Evolutionary conservation across 176 grass and related monocot species (phyloP).

Genomic region (Calamus simplicifolius): DNA sequence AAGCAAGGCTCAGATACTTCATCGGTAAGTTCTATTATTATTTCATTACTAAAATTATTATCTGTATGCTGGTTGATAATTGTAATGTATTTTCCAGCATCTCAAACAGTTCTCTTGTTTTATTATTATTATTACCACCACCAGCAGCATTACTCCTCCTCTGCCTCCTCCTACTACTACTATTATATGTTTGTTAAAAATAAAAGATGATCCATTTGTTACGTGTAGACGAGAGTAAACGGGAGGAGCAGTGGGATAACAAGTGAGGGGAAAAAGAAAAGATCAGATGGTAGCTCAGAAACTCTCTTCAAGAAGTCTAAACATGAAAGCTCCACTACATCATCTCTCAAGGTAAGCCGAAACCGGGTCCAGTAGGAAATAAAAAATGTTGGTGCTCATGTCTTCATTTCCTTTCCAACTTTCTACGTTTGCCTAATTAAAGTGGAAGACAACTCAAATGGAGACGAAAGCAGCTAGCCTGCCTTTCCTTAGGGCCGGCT

Average conservation of each 20-base stretch:
- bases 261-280: constrained; percentile 68
- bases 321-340: constrained; percentile 50
- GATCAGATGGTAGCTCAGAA: constrained; percentile 38
- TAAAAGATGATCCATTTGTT: constrained; percentile 1
- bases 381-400: neutral
- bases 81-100: too few species aligned
- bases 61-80: too few species aligned
- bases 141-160: too few species aligned
- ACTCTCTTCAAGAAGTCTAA: constrained; percentile 61
- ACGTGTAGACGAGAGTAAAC: constrained; percentile 34
- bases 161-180: too few species aligned
- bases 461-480: too few species aligned
- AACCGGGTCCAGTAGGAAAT: neutral
- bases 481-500: neutral
- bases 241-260: constrained; percentile 27
- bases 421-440: too few species aligned
- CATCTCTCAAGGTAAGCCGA: constrained; percentile 52
- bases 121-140: neutral
- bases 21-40: constrained; percentile 28
- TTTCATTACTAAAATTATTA: too few species aligned
- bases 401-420: too few species aligned
- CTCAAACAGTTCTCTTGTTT: neutral
- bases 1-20: constrained; percentile 40
- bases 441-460: neutral
- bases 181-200: neutral